These are phyloP conservation scores for Davidsoniella eucalypti DNA, from an alignment of 2,329 filamentous ascomycete genomes.

Conservation along the genomic window DNA sequence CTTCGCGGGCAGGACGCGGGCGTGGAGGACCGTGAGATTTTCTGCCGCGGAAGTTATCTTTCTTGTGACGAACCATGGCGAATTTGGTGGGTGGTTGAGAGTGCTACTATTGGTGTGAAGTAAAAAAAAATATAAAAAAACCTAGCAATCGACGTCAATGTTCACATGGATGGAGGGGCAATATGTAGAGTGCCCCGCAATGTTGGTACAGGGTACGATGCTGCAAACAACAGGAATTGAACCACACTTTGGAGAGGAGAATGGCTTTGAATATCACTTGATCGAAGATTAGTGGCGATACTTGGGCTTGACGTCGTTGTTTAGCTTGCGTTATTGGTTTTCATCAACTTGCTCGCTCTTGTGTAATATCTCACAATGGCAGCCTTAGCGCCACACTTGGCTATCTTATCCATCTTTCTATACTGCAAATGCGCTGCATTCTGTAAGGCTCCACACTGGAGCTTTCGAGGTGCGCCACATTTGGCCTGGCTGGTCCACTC, in stretches of 20 bases:
- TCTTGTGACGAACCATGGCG: slow-evolving; percentile 86
- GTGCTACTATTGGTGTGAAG: not conserved
- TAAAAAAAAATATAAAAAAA: not conserved
- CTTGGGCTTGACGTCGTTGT: too few relatives aligned
- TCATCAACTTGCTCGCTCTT: too few relatives aligned
- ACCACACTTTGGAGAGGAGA: not conserved
- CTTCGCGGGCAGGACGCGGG: slow-evolving; percentile 32
- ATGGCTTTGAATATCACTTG: too few relatives aligned
- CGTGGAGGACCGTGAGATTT: slow-evolving; percentile 46
- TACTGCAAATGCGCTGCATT: too few relatives aligned
- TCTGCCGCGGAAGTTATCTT: slow-evolving; percentile 67
- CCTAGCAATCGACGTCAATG: not conserved
- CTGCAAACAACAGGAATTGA: not conserved
- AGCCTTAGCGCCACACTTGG: too few relatives aligned
- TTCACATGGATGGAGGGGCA: slow-evolving; percentile 9
- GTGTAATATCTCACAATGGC: too few relatives aligned
- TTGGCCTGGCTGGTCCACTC: too few relatives aligned
- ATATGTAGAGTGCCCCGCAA: slow-evolving; percentile 9
- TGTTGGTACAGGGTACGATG: not conserved
- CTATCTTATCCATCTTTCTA: too few relatives aligned
- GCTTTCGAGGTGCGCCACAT: too few relatives aligned
- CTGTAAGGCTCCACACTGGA: too few relatives aligned
- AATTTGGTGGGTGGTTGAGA: not conserved
- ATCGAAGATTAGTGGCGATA: too few relatives aligned
- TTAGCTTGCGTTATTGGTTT: too few relatives aligned